These are phyloP conservation scores for Cutaneotrichosporon dermatis DNA, from an alignment of 1,284 basidiomycete genomes.

Conservation along the genomic window DNA sequence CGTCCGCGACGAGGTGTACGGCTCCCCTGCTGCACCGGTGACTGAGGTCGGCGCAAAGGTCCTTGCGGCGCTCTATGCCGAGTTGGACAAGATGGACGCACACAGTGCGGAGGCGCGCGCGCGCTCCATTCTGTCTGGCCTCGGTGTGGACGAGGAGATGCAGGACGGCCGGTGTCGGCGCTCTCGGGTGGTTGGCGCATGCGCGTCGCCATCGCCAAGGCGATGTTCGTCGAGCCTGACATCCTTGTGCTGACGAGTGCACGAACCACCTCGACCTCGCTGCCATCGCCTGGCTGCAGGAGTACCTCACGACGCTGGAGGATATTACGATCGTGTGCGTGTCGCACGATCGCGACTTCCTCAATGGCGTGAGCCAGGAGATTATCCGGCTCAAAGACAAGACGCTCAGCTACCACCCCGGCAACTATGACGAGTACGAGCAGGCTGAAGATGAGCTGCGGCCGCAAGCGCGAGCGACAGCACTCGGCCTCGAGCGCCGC, in stretches of 20 bases:
- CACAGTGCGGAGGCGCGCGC: conserved; percentile 58
- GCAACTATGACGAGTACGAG: conserved; percentile 23
- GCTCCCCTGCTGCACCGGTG: background rate
- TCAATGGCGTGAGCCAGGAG: conserved; percentile 63
- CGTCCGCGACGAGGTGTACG: conserved; percentile 12
- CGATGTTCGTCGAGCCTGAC: conserved; percentile 51
- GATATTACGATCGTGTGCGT: conserved; percentile 56
- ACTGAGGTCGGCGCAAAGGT: conserved; percentile 38
- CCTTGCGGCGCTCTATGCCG: conserved; percentile 61
- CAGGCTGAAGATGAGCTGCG: conserved; percentile 29
- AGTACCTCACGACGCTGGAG: conserved; percentile 53
- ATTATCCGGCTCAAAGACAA: conserved; percentile 61
- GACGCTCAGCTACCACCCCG: conserved; percentile 53
- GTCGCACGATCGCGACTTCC: conserved; percentile 68
- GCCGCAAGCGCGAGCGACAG: conserved; percentile 54
- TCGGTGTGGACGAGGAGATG: conserved; percentile 60
- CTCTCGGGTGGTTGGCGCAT: conserved; percentile 70
- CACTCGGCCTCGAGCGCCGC: conserved; percentile 60
- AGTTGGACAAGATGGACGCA: conserved; percentile 43
- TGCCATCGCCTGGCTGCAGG: conserved; percentile 53
- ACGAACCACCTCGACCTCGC: conserved; percentile 52
- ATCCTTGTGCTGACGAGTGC: conserved; percentile 49
- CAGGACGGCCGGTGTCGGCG: conserved; percentile 52
- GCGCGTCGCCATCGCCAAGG: conserved; percentile 54
- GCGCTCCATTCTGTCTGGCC: conserved; percentile 52